phyloP scores from a whole-genome alignment of 495 filamentous ascomycete species.

The Neurospora hispaniola region DNA sequence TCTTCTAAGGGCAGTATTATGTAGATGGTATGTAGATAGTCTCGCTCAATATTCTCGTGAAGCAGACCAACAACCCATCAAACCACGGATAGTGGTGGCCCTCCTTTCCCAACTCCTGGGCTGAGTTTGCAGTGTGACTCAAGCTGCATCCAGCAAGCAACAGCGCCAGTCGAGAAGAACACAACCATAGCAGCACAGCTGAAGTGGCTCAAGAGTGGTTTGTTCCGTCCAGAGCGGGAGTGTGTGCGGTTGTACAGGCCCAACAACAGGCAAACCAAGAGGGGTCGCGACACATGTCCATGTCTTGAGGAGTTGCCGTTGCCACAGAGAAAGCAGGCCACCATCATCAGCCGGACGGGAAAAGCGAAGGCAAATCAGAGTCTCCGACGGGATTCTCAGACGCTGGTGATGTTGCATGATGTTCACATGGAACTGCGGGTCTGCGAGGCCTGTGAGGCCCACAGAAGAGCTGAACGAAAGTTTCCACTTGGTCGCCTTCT shows the following conservation, averaged over 20 bases:
- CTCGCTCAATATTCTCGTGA: not conserved
- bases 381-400: not conserved
- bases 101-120: not conserved
- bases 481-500: not conserved
- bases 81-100: not conserved
- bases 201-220: not conserved
- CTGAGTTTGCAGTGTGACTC: not conserved
- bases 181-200: not conserved
- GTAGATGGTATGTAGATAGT: not conserved
- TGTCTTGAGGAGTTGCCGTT: not conserved
- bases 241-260: not conserved
- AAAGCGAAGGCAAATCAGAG: not conserved
- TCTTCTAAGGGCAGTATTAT: not conserved
- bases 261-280: not conserved
- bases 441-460: not conserved
- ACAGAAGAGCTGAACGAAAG: not conserved
- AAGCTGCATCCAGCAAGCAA: not conserved
- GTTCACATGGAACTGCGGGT: not conserved
- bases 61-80: not conserved
- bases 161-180: not conserved
- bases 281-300: not conserved
- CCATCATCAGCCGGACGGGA: not conserved
- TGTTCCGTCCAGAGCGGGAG: not conserved
- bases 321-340: not conserved
- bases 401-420: not conserved